These are phyloP conservation scores for Polygonum maritimum DNA, from an alignment of 148 eudicot genomes.

Conservation along the genomic window DNA sequence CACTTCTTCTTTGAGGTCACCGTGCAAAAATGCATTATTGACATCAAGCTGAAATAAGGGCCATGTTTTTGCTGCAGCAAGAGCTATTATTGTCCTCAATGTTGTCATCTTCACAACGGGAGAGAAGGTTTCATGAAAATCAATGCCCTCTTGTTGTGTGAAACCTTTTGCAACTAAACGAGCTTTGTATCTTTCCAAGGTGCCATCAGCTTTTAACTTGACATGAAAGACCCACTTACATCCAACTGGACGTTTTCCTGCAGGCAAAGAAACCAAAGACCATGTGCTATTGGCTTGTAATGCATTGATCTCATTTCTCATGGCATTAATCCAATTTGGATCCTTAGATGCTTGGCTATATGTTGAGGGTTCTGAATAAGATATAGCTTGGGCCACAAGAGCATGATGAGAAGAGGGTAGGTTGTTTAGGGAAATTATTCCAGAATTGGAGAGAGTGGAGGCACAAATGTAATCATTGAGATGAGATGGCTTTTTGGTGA, in stretches of 20 bases:
- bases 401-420: no score
- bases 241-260: background rate
- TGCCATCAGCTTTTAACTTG: background rate
- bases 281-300: background rate
- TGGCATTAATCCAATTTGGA: background rate
- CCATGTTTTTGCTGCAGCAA: background rate
- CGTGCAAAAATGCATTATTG: background rate
- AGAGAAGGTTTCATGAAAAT: background rate
- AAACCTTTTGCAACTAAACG: background rate
- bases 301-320: background rate
- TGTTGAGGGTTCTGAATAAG: no score
- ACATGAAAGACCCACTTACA: background rate
- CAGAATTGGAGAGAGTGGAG: no score
- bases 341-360: no score
- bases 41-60: background rate
- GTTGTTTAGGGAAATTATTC: no score
- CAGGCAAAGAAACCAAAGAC: background rate
- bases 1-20: background rate
- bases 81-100: background rate
- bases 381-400: no score
- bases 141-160: background rate
- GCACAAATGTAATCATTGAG: no score
- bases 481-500: no score
- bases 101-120: background rate
- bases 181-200: background rate